Evolutionary conservation across 805 yeast species (phyloP).

Genomic region (Hanseniaspora pseudoguilliermondii): DNA sequence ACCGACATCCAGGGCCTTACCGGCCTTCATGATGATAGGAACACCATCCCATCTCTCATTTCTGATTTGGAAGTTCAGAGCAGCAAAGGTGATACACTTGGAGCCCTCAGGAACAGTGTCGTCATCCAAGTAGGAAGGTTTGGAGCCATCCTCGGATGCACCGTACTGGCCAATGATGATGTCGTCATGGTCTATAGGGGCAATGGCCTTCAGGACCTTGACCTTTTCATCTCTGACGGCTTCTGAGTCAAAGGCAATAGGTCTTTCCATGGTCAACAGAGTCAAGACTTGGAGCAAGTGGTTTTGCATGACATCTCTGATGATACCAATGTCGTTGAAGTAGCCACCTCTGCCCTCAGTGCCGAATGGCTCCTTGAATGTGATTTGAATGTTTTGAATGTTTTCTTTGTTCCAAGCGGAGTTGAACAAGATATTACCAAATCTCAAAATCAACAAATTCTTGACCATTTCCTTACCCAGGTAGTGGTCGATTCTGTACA

Average conservation of each 20-base stretch:
- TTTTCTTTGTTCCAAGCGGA: conserved; percentile 82
- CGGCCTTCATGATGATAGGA: conserved; percentile 90
- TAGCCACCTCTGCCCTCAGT: conserved; percentile 99
- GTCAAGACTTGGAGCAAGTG: conserved; percentile 89
- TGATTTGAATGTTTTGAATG: conserved; percentile 69
- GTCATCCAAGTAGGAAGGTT: conserved; percentile 88
- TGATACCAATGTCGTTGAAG: conserved; percentile 87
- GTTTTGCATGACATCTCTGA: conserved; percentile 97
- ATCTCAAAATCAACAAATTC: conserved; percentile 76
- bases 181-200: conserved; percentile 50
- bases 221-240: conserved; percentile 94
- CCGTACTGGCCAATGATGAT: conserved; percentile 79
- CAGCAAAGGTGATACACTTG: conserved; percentile 86
- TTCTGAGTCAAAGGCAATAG: conserved; percentile 81
- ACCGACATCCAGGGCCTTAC: conserved; percentile 89
- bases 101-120: conserved; percentile 73
- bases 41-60: conserved; percentile 99
- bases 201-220: conserved; percentile 71
- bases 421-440: conserved; percentile 75
- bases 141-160: conserved; percentile 69
- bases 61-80: conserved; percentile 59
- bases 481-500: conserved; percentile 93
- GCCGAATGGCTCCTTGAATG: conserved; percentile 96
- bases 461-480: conserved; percentile 97
- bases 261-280: conserved; percentile 88